A percentile compares a stretch with the other conserved stretches of the same genome.
phyloP scores from a whole-genome alignment of 805 yeast species.

The Candida pini region DNA sequence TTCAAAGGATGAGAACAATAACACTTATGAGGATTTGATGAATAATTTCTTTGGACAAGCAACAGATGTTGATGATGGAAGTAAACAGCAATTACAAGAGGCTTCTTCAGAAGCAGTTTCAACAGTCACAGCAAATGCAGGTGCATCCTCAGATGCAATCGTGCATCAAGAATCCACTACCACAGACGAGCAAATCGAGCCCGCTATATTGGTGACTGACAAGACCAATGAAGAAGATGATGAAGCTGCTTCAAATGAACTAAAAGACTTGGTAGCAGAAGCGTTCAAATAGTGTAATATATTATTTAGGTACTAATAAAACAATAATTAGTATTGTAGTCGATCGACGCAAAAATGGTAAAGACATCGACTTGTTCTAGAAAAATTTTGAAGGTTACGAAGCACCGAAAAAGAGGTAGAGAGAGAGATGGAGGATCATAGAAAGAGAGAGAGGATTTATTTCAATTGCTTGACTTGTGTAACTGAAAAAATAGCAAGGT shows the following conservation, averaged over 20 bases:
- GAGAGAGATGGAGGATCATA: no score
- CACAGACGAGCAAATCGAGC: background rate
- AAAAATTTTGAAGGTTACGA: no score
- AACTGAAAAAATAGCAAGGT: no score
- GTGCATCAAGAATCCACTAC: background rate
- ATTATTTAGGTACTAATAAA: no score
- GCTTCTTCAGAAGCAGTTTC: background rate
- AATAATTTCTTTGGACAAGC: slow-evolving; percentile 16
- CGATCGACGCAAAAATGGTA: no score
- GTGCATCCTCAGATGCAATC: background rate
- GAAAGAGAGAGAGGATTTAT: no score
- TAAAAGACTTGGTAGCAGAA: slow-evolving; percentile 29
- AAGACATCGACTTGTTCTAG: no score
- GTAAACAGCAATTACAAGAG: background rate
- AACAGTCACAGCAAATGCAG: no score
- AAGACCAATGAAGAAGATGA: slow-evolving; percentile 10
- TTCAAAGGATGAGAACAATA: slow-evolving; percentile 3
- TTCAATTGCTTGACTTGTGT: no score
- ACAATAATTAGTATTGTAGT: no score
- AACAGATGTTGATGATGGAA: slow-evolving; percentile 1
- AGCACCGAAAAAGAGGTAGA: no score
- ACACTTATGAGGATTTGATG: slow-evolving; percentile 21
- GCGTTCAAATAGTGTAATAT: slow-evolving; percentile 22
- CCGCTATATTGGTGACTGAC: background rate
- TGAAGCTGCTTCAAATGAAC: slow-evolving; percentile 23